These are phyloP conservation scores for Penicillium cinerascens DNA, from an alignment of 495 filamentous ascomycete species.

Conservation along the genomic window DNA sequence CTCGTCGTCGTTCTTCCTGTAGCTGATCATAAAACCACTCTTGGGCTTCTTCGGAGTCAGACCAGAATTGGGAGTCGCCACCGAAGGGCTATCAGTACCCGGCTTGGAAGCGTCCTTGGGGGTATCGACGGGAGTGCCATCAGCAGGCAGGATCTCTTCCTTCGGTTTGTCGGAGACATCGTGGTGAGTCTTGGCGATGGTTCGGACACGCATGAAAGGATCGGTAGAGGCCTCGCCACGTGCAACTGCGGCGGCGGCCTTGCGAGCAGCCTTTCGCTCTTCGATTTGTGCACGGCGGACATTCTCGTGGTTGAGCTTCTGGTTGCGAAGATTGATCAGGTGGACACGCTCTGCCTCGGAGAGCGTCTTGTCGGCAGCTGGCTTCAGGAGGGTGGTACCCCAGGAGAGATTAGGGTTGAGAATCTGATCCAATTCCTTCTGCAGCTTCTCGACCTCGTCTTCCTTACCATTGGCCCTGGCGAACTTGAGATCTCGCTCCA, in stretches of 20 bases:
- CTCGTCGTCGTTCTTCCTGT: slow-evolving; percentile 77
- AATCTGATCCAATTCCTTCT: slow-evolving; percentile 65
- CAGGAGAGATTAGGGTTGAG: slow-evolving; percentile 67
- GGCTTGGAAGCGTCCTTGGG: slow-evolving; percentile 45
- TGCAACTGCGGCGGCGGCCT: slow-evolving; percentile 52
- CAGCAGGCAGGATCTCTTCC: slow-evolving; percentile 16
- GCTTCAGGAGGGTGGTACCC: slow-evolving; percentile 53
- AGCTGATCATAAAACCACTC: slow-evolving; percentile 61
- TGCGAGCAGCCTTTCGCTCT: slow-evolving; percentile 64
- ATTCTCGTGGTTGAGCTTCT: slow-evolving; percentile 71
- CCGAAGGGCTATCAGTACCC: slow-evolving; percentile 24
- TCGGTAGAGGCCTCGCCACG: slow-evolving; percentile 52
- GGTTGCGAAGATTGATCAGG: slow-evolving; percentile 72
- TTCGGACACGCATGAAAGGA: slow-evolving; percentile 59
- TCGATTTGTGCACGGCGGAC: slow-evolving; percentile 80
- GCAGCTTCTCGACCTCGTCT: slow-evolving; percentile 53
- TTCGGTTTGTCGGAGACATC: slow-evolving; percentile 43
- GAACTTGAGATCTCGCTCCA: slow-evolving; percentile 59
- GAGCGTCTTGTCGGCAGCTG: slow-evolving; percentile 35
- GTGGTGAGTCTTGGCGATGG: slow-evolving; percentile 58
- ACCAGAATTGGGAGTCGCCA: slow-evolving; percentile 29
- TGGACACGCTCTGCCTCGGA: slow-evolving; percentile 73
- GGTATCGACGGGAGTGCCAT: slow-evolving; percentile 45
- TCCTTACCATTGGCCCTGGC: slow-evolving; percentile 62
- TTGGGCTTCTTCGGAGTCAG: slow-evolving; percentile 52